Conservation (phyloP, 371 early-diverging fungal genomes). For the Zancudomyces culisetae region DNA sequence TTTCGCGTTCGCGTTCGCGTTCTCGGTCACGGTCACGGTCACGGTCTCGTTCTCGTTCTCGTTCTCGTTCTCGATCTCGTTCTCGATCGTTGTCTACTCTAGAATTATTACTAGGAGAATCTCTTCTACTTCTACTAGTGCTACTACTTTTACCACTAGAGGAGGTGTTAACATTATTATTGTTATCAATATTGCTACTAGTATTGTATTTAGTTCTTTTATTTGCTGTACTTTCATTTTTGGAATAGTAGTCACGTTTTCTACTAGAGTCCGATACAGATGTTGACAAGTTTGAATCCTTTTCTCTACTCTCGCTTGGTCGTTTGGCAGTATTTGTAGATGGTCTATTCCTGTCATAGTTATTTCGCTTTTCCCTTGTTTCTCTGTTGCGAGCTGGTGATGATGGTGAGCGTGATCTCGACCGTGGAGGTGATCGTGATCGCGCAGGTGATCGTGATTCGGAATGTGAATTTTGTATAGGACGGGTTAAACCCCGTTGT, state of each 20-base stretch:
- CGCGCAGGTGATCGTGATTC: not conserved
- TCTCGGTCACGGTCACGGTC: conserved; percentile 1
- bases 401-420: not conserved
- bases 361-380: not conserved
- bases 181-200: not conserved
- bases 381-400: not conserved
- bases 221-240: not conserved
- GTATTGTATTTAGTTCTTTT: not conserved
- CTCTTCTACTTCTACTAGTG: not conserved
- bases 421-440: not conserved
- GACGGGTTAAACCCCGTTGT: not conserved
- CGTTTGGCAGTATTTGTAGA: too few species aligned
- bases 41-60: conserved; percentile 1
- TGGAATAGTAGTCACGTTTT: not conserved
- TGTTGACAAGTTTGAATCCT: too few species aligned
- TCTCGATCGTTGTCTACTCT: not conserved
- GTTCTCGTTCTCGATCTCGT: not conserved
- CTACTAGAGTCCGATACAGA: too few species aligned
- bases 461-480: not conserved
- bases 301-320: too few species aligned
- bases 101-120: not conserved
- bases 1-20: not conserved
- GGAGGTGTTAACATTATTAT: not conserved
- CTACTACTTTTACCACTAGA: not conserved
- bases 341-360: not conserved